phyloP scores from a whole-genome alignment of 768 basidiomycete species.

The Pleurotus cornucopiae region DNA sequence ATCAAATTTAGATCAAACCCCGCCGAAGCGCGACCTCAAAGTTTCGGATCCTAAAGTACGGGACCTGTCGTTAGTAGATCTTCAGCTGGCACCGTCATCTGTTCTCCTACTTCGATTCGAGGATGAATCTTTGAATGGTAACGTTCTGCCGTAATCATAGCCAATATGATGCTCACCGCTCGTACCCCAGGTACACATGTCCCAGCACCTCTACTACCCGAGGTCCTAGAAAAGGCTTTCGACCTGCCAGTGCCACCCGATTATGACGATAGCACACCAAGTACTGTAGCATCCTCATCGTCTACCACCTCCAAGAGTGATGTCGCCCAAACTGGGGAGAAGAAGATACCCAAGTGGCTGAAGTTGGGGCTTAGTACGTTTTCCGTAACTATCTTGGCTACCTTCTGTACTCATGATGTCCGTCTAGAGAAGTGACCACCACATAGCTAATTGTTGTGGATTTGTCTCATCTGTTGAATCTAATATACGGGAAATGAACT shows the following conservation, averaged over 20 bases:
- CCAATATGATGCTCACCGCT: background rate
- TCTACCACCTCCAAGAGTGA: constrained; percentile 7
- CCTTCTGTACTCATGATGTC: no score
- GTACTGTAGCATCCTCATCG: background rate
- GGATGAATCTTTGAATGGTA: constrained; percentile 69
- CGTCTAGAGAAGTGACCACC: constrained; percentile 17
- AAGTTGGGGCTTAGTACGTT: constrained; percentile 60
- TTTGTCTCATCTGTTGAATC: constrained; percentile 9
- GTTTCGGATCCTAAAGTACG: constrained; percentile 74
- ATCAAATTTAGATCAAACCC: constrained; percentile 59
- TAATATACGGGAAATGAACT: constrained; percentile 77
- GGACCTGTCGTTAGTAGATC: constrained; percentile 60
- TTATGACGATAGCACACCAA: constrained; percentile 13
- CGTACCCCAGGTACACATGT: constrained; percentile 39
- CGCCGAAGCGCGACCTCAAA: constrained; percentile 79
- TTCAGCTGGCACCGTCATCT: constrained; percentile 78
- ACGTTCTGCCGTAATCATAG: constrained; percentile 14
- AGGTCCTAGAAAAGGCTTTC: constrained; percentile 52
- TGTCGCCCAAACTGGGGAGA: constrained; percentile 25
- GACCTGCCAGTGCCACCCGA: constrained; percentile 62
- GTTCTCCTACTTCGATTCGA: constrained; percentile 74
- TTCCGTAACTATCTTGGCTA: background rate
- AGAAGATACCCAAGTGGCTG: constrained; percentile 78
- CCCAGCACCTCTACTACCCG: constrained; percentile 61
- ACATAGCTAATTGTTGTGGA: background rate